A percentile compares a stretch with the other conserved stretches of the same genome.
Evolutionary conservation across 148 eudicot species (phyloP).

Genomic region (Cornus suecica): DNA sequence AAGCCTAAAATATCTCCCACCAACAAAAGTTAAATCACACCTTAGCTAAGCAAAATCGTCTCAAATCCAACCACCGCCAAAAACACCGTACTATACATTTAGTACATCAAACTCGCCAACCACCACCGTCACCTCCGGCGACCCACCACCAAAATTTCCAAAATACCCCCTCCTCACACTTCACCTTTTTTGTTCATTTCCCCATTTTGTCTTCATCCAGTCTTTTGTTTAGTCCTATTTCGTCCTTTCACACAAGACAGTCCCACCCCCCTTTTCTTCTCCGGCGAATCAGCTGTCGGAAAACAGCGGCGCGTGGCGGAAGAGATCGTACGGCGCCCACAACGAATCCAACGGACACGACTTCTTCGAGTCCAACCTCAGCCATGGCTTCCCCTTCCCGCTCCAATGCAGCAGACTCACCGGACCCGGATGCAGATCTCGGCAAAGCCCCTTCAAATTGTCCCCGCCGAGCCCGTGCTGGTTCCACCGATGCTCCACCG

Average conservation of each 20-base stretch:
- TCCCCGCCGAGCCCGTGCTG: conserved; percentile 21
- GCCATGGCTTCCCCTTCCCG: conserved; percentile 20
- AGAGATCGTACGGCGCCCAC: conserved; percentile 25
- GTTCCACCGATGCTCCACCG: conserved; percentile 20
- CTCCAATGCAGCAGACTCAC: conserved; percentile 25
- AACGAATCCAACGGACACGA: conserved; percentile 22
- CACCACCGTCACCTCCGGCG: neutral
- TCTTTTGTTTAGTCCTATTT: neutral
- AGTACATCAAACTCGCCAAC: neutral
- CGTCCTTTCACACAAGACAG: neutral
- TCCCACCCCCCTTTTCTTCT: no score
- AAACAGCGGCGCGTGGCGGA: conserved; percentile 14
- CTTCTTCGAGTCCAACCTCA: conserved; percentile 20
- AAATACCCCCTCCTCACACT: no score
- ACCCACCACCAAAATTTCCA: neutral
- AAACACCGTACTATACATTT: neutral
- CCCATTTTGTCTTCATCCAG: no score
- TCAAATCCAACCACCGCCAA: neutral
- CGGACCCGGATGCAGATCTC: conserved; percentile 20
- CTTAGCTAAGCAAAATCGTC: neutral
- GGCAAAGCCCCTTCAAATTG: conserved; percentile 13
- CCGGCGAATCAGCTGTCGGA: conserved; percentile 8
- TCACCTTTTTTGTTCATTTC: no score
- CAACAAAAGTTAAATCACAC: neutral
- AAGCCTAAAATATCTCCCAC: neutral